These are phyloP conservation scores for Lenwebbia sp. DNA, from an alignment of 345 rosid species.

Conservation along the genomic window DNA sequence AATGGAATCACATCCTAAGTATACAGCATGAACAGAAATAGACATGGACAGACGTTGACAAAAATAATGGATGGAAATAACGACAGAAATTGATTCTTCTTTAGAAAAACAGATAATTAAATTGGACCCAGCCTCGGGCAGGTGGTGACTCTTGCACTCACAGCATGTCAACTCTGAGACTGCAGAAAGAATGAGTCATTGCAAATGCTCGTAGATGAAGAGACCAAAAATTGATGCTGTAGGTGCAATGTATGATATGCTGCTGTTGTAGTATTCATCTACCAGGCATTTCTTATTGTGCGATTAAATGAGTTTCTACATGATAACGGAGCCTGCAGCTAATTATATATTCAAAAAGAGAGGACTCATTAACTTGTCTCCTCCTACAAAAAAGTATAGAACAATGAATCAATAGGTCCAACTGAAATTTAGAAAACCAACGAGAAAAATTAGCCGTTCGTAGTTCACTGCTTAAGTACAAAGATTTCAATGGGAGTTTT, in stretches of 20 bases:
- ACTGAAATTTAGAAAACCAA: background rate
- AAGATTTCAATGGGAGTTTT: background rate
- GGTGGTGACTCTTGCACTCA: background rate
- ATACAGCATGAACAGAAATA: background rate
- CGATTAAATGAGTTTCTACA: background rate
- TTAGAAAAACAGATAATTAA: background rate
- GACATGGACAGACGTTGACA: background rate
- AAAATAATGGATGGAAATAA: background rate
- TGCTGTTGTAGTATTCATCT: background rate
- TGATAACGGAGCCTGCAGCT: background rate
- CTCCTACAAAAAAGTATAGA: background rate
- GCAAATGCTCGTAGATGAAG: background rate
- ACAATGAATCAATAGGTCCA: background rate
- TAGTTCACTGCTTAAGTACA: background rate
- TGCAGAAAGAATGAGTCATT: background rate
- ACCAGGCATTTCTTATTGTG: background rate
- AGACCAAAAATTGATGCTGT: background rate
- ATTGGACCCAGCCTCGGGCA: background rate
- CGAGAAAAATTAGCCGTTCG: background rate
- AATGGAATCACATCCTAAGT: background rate
- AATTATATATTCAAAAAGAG: background rate
- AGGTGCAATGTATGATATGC: background rate
- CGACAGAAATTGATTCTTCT: background rate
- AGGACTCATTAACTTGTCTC: background rate
- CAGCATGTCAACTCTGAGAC: background rate